A percentile compares a stretch with the other conserved stretches of the same genome.
phyloP scores from a whole-genome alignment of 495 filamentous ascomycete species.

The Schizothecium vesticola region DNA sequence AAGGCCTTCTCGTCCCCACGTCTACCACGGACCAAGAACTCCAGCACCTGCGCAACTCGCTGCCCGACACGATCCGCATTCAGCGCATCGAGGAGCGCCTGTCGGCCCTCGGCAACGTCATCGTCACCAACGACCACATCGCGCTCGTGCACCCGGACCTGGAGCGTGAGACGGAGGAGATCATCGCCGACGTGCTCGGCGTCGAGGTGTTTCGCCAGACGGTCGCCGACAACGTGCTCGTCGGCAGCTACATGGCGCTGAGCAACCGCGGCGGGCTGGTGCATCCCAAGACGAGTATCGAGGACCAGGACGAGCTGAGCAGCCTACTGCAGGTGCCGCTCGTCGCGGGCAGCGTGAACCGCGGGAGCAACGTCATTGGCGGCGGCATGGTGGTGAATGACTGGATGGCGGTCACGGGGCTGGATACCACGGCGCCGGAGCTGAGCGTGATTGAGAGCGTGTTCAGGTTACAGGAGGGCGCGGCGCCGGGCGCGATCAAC shows the following conservation, averaged over 20 bases:
- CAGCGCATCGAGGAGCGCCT: constrained; percentile 93
- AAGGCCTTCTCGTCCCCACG: constrained; percentile 93
- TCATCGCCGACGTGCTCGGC: constrained; percentile 91
- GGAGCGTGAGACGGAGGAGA: constrained; percentile 92
- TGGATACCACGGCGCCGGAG: constrained; percentile 96
- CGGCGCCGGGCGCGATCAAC: constrained; percentile 65
- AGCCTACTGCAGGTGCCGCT: constrained; percentile 91
- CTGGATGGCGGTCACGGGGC: constrained; percentile 94
- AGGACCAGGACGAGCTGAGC: constrained; percentile 95
- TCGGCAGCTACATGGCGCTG: constrained; percentile 91
- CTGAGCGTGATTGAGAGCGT: constrained; percentile 93
- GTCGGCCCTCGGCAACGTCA: constrained; percentile 94
- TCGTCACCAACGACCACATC: constrained; percentile 93
- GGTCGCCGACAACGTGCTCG: constrained; percentile 91
- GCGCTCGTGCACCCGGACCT: constrained; percentile 95
- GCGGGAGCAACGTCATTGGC: constrained; percentile 88
- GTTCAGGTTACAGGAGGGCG: constrained; percentile 86
- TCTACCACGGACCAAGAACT: constrained; percentile 97
- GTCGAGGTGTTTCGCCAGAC: constrained; percentile 99
- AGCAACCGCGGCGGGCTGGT: constrained; percentile 96
- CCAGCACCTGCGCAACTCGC: constrained; percentile 87
- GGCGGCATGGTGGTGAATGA: constrained; percentile 99
- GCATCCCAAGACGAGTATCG: constrained; percentile 91
- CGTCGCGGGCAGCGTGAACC: constrained; percentile 88
- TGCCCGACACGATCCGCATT: constrained; percentile 87